A percentile compares a stretch with the other conserved stretches of the same genome.
Conservation (phyloP, 305 asterid species). For the Rubia peregrina region DNA sequence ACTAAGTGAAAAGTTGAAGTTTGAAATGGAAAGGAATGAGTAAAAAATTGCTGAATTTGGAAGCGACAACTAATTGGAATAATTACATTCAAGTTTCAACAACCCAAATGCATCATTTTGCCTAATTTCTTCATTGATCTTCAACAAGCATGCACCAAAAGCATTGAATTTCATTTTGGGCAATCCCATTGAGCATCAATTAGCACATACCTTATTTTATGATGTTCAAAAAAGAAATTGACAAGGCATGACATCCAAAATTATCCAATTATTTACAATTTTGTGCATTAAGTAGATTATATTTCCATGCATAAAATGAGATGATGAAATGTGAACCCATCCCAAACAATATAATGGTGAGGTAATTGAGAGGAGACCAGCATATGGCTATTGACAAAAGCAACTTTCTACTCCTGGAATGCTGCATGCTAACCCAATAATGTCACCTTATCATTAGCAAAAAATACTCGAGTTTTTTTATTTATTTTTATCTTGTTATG, state of each 20-base stretch:
- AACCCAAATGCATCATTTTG: neutral
- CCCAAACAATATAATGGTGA: neutral
- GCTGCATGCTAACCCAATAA: slow-evolving; percentile 5
- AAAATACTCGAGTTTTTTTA: neutral
- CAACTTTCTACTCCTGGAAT: slow-evolving; percentile 4
- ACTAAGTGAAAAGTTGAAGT: too few species aligned
- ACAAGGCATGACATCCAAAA: neutral
- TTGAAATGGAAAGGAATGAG: too few species aligned
- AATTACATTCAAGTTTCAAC: neutral
- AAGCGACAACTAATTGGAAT: neutral
- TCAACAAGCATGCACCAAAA: neutral
- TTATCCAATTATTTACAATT: neutral
- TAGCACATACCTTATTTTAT: neutral
- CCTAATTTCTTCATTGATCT: neutral
- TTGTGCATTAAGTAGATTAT: neutral
- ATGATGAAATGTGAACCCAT: slow-evolving; percentile 8
- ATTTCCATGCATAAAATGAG: neutral
- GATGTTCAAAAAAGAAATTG: neutral
- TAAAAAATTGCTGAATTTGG: too few species aligned
- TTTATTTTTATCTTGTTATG: neutral
- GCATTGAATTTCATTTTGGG: neutral
- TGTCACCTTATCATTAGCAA: slow-evolving; percentile 9
- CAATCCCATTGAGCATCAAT: neutral
- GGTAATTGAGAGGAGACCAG: neutral
- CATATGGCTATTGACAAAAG: slow-evolving; percentile 10